Base-by-base conservation (phyloP, 1,139 yeast genomes). In the Diutina neorugosa region DNA sequence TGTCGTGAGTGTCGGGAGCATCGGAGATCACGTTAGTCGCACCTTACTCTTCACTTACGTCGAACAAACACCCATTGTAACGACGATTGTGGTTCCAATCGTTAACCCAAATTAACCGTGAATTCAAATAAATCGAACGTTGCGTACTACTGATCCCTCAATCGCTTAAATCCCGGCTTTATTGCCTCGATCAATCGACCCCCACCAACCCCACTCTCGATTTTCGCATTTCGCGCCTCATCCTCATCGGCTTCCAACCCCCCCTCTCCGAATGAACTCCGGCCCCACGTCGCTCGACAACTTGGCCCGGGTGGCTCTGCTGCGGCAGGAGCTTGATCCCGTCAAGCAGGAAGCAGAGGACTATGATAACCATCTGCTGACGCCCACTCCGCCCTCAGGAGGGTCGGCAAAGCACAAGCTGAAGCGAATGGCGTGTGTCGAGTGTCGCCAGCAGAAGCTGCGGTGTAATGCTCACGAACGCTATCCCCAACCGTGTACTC, bases 381-480 rank as follows among this genome's bases (percentile, higher is more conserved):
- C 43, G 43, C 43, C 19, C 2, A 40, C 43, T 11, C 43, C 43
- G 16, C 20, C 43, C 7, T n/a, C 43, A 19, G 20, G 43, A n/a
- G 43, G 20, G 43, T n/a, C 19, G 9, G 19, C 11, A 8, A 14
- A 12, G 23, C 20, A n/a, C 14, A 27, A 25, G 40, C 20, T 11
- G n/a, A 46, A 46, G 23, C 50, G 50, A 8, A 40, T 90, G 65
- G 98, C 98, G 0, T 93, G 98, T 70, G 90, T 88, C 2, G 96
- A 91, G 63, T 93, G 98, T 64, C 78, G 98, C 19, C 98, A 93
- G 66, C 98, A 93, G 65, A 93, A 93, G 68, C 67, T 93, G 25
- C 80, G 84, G 59, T 93, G 98, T 68, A 95, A 89, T 65, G 96
- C 96, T 9, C 81, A 78, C 57, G 90, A 85, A 56, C 76, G 73